phyloP scores from a whole-genome alignment of 2,329 filamentous ascomycete genomes.

The Aspergillus ochraceoroseus region DNA sequence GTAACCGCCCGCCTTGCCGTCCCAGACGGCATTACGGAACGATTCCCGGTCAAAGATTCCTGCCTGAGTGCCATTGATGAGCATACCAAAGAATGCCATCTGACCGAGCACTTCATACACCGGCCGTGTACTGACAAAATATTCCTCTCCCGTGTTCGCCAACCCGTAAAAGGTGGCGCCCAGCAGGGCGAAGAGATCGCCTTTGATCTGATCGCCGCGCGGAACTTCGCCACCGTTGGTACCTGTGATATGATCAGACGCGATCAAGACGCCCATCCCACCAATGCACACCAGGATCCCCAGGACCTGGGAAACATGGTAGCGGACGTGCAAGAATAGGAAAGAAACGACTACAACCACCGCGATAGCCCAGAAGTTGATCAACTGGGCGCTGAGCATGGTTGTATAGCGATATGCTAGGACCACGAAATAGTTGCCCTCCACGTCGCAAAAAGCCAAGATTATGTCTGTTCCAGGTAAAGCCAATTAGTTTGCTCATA shows the following conservation, averaged over 20 bases:
- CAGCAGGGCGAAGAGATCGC: constrained; percentile 84
- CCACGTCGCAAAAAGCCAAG: constrained; percentile 85
- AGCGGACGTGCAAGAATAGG: constrained; percentile 76
- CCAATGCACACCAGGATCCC: constrained; percentile 89
- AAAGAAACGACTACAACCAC: constrained; percentile 84
- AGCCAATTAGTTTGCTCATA: neutral
- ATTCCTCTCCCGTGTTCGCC: constrained; percentile 89
- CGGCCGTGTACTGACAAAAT: constrained; percentile 78
- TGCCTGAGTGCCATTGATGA: constrained; percentile 87
- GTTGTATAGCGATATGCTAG: constrained; percentile 90
- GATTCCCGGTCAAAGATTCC: constrained; percentile 81
- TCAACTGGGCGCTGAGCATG: constrained; percentile 84
- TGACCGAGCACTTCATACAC: constrained; percentile 92
- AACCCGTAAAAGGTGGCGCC: constrained; percentile 89
- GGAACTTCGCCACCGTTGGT: constrained; percentile 59
- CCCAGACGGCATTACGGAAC: constrained; percentile 63
- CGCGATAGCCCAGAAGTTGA: constrained; percentile 98
- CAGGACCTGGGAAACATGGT: constrained; percentile 75
- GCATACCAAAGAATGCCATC: constrained; percentile 77
- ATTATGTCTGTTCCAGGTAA: constrained; percentile 58
- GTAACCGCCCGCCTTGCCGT: constrained; percentile 68
- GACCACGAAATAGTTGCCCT: constrained; percentile 98
- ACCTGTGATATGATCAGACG: constrained; percentile 76
- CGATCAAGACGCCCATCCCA: constrained; percentile 82
- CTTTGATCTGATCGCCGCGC: constrained; percentile 69